A percentile compares a stretch with the other conserved stretches of the same genome.
These are phyloP conservation scores for Warburgia ugandensis DNA, from an alignment of 164 flowering plant genomes.

Conservation along the genomic window DNA sequence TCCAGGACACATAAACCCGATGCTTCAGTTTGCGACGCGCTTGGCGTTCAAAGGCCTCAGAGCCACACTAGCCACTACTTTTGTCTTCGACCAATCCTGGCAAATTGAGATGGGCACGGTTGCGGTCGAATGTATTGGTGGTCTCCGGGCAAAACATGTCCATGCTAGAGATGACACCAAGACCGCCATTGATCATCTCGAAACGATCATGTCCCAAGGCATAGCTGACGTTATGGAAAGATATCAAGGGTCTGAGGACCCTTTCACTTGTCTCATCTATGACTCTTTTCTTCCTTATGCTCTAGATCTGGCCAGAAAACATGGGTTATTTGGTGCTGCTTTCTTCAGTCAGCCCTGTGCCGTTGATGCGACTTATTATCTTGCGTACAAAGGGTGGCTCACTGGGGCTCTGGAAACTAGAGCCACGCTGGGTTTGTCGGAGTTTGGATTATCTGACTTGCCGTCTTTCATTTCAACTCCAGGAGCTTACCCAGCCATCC, in stretches of 20 bases:
- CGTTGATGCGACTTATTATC: constrained; percentile 22
- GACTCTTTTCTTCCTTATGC: constrained; percentile 40
- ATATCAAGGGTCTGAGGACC: background rate
- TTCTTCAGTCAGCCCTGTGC: constrained; percentile 42
- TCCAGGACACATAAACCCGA: constrained; percentile 28
- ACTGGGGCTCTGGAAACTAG: too few species aligned
- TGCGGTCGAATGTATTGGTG: constrained; percentile 10
- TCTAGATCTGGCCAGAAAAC: constrained; percentile 19
- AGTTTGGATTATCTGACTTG: constrained; percentile 19
- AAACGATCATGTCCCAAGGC: constrained; percentile 1
- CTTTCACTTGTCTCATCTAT: constrained; percentile 24
- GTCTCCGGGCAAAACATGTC: constrained; percentile 4
- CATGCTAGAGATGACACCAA: background rate
- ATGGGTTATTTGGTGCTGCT: constrained; percentile 28
- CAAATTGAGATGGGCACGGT: background rate
- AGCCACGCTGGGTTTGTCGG: constrained; percentile 24
- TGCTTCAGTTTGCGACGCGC: constrained; percentile 20
- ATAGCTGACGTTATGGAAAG: constrained; percentile 20
- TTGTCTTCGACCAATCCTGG: background rate
- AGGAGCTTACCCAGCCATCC: constrained; percentile 6
- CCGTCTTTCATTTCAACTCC: constrained; percentile 23
- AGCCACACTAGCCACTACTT: constrained; percentile 12
- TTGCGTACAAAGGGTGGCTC: constrained; percentile 8
- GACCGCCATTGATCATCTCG: constrained; percentile 3
- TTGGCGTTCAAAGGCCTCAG: constrained; percentile 19